Evolutionary conservation across 495 filamentous ascomycete genomes (phyloP).

Genomic region (Penicillium dipodomyicola): DNA sequence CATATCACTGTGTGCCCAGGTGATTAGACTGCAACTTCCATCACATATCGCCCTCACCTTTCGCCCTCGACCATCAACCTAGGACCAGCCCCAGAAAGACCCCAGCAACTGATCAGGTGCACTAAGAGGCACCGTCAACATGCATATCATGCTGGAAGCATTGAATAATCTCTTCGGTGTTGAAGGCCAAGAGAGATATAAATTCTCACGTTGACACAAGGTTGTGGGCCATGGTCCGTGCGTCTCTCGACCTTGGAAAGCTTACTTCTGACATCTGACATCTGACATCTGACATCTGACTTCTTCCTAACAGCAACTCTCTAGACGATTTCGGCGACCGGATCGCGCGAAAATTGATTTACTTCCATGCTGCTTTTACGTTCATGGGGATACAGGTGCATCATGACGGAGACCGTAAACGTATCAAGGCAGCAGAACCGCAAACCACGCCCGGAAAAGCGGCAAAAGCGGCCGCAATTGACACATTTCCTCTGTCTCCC

Average conservation of each 20-base stretch:
- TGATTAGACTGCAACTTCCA: too few species aligned
- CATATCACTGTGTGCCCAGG: too few species aligned
- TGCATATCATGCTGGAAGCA: neutral
- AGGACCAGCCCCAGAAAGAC: too few species aligned
- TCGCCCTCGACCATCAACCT: too few species aligned
- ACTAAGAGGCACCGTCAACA: too few species aligned
- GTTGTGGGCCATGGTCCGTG: slow-evolving; percentile 1
- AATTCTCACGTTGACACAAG: neutral
- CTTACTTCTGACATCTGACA: neutral
- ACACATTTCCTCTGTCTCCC: slow-evolving; percentile 91
- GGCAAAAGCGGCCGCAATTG: slow-evolving; percentile 47
- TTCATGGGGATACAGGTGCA: neutral
- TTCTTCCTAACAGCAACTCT: neutral
- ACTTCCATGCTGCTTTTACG: neutral
- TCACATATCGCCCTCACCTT: too few species aligned
- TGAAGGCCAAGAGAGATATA: neutral
- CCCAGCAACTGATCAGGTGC: too few species aligned
- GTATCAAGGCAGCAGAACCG: slow-evolving; percentile 9
- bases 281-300: neutral
- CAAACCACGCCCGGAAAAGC: slow-evolving; percentile 23
- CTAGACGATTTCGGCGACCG: neutral
- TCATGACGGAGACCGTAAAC: slow-evolving; percentile 19
- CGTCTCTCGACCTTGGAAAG: neutral
- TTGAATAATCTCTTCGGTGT: neutral
- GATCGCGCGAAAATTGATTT: neutral